Base-by-base conservation (phyloP, 2,329 filamentous ascomycete species). In the Verticillium alfalfae region DNA sequence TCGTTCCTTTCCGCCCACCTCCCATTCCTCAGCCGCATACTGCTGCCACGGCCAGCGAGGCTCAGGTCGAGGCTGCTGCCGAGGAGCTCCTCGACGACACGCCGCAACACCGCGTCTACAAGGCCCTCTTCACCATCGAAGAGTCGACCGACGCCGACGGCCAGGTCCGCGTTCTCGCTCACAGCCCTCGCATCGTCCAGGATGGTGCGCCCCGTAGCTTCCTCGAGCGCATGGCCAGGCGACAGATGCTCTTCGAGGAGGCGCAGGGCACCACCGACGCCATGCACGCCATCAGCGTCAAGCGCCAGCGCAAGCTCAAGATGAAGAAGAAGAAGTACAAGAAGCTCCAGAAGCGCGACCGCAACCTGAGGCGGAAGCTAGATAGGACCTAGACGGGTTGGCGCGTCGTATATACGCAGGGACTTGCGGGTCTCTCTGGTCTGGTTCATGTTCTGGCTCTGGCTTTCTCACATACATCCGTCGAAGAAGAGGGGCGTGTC, bases 301-400 rank as follows among this genome's bases (percentile, higher is more conserved):
- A 89, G 83, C 85, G 95, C 76, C 92, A 96, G 78, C 84, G 93
- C 73, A 96, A 95, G 81, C 80, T 97, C 72, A 97, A 93, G 87
- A 99, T 99, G 93, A 99, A 99, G 91, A 99, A 98, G 87, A 94
- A 98, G 86, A 99, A 99, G 88, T 97, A 97, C 79, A 98, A 97
- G 93, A 99, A 99, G 87, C 82, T 98, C 68, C 93, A 97, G 91
- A 91, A 90, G 83, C 86, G 88, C 77, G 97, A 94, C 72, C 87
- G 94, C 75, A 94, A 92, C 74, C 77, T 93, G 81, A 89, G 94
- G 73, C 88, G 93, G 73, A 96, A 93, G 81, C 81, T 95, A 70
- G 92, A 90, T 70, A 85, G 88, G 71, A 52, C 45, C 18, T 52
- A 52, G 45, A 52, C 45, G 18, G 26, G 45, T 52, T 18, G 18